phyloP scores from a whole-genome alignment of 164 flowering plant species.

The Macadamia integrifolia region DNA sequence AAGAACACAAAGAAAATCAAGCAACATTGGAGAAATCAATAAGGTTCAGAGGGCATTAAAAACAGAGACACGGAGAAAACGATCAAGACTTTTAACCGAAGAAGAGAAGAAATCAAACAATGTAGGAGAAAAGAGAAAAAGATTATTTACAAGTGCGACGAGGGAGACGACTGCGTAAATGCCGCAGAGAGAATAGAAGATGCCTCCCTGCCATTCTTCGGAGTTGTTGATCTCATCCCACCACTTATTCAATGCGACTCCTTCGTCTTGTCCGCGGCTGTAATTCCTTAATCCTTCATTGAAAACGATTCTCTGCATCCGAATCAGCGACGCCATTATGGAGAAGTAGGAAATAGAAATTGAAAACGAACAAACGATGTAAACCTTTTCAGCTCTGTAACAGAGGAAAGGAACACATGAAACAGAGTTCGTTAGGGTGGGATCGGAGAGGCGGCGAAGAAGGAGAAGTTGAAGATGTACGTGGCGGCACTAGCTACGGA shows the following conservation, averaged over 20 bases:
- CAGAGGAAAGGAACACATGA: no score
- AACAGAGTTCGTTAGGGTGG: no score
- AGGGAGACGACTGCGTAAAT: conserved; percentile 37
- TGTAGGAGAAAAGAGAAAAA: not conserved
- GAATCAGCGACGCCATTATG: not conserved
- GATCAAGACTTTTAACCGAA: no score
- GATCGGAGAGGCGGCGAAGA: no score
- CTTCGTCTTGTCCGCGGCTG: not conserved
- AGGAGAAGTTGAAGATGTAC: no score
- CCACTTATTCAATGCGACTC: conserved; percentile 13
- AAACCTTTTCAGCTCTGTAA: no score
- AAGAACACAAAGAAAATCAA: no score
- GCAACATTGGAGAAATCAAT: no score
- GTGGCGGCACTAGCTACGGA: no score
- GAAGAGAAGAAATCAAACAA: not conserved
- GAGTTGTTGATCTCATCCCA: conserved; percentile 44
- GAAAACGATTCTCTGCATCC: conserved; percentile 4
- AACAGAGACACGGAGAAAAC: no score
- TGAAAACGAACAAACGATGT: no score
- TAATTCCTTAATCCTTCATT: conserved; percentile 1
- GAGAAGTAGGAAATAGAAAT: not conserved
- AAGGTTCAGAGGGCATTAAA: no score
- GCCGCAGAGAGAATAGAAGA: conserved; percentile 41
- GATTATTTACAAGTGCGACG: conserved; percentile 37
- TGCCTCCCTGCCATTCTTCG: conserved; percentile 30